Evolutionary conservation across 164 flowering plant species (phyloP).

Genomic region (Umbilicus rupestris): DNA sequence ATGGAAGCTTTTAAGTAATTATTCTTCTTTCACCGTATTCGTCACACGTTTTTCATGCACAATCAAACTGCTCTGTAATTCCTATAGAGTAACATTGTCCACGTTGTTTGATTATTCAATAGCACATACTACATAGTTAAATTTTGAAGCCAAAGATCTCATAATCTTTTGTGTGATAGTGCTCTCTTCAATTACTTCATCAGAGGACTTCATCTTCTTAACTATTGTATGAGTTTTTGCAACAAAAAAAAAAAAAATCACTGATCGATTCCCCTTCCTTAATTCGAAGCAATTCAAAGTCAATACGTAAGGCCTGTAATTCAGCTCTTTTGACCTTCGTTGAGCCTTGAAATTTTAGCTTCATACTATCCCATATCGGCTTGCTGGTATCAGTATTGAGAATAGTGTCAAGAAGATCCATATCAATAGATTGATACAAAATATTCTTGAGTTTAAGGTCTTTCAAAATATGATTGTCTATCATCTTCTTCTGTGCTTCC

Average conservation of each 20-base stretch:
- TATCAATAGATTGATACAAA: background rate
- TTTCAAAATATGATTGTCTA: background rate
- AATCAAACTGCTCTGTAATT: background rate
- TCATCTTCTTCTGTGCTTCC: background rate
- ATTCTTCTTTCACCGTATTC: background rate
- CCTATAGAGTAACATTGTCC: background rate
- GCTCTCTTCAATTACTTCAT: background rate
- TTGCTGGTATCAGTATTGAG: background rate
- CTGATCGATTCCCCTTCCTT: background rate
- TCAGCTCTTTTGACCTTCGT: background rate
- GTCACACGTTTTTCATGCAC: background rate
- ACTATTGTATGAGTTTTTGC: background rate
- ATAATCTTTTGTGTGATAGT: too few relatives aligned
- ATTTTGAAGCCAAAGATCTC: background rate
- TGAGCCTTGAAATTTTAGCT: background rate
- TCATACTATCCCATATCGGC: background rate
- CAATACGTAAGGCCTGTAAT: background rate
- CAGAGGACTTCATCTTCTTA: background rate
- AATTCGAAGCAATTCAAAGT: background rate
- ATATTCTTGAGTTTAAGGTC: background rate
- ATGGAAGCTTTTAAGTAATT: background rate
- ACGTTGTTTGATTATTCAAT: background rate
- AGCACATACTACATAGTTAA: background rate
- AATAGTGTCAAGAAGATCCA: background rate
- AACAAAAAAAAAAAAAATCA: background rate